phyloP scores from a whole-genome alignment of 208 protist species.

The Leishmania lainsoni region DNA sequence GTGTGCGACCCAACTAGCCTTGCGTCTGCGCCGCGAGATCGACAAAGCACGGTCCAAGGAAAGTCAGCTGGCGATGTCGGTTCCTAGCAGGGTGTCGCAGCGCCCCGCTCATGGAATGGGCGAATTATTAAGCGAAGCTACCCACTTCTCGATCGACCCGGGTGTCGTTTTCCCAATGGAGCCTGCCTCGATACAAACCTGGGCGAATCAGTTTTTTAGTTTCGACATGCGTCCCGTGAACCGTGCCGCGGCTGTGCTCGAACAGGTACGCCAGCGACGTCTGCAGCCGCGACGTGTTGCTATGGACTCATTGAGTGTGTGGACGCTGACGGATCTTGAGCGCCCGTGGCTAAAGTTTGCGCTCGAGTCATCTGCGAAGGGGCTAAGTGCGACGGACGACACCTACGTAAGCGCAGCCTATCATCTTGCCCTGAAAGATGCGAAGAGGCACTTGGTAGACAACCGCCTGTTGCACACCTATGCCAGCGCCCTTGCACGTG shows the following conservation, averaged over 20 bases:
- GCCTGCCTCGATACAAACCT: slow-evolving; percentile 49
- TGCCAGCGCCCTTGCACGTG: slow-evolving; percentile 45
- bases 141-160: slow-evolving; percentile 62
- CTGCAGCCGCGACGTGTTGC: slow-evolving; percentile 57
- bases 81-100: background rate
- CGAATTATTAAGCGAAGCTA: slow-evolving; percentile 26
- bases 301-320: slow-evolving; percentile 60
- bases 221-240: slow-evolving; percentile 31
- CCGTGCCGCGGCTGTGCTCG: slow-evolving; percentile 30
- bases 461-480: slow-evolving; percentile 69
- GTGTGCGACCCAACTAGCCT: slow-evolving; percentile 61
- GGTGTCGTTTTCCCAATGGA: slow-evolving; percentile 60
- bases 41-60: background rate
- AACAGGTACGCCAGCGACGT: slow-evolving; percentile 29
- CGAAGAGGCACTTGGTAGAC: slow-evolving; percentile 62
- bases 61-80: background rate
- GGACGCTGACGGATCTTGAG: slow-evolving; percentile 65
- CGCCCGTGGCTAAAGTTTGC: slow-evolving; percentile 46
- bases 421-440: slow-evolving; percentile 60
- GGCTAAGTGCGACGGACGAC: background rate
- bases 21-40: slow-evolving; percentile 41
- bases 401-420: slow-evolving; percentile 5
- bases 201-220: slow-evolving; percentile 43
- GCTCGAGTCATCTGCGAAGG: slow-evolving; percentile 7
- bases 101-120: background rate